phyloP scores from a whole-genome alignment of 2,329 filamentous ascomycete species.

The Scedosporium boydii region DNA sequence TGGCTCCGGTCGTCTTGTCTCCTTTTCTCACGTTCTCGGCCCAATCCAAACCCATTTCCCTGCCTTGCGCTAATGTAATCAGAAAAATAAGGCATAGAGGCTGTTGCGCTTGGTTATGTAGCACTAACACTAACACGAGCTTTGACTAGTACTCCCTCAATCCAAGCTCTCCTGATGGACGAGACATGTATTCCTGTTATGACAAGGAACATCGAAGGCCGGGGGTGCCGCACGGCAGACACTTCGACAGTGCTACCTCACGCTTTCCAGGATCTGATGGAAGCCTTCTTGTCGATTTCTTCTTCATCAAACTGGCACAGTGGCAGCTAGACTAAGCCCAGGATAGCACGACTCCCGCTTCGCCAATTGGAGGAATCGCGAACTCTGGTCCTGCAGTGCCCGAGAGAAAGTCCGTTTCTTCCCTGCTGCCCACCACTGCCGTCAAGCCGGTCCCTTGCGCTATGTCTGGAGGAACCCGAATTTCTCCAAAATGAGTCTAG shows the following conservation, averaged over 20 bases:
- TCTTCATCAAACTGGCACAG: neutral
- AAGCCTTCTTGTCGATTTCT: neutral
- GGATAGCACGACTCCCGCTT: neutral
- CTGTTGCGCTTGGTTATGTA: too few species aligned
- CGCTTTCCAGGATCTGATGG: neutral
- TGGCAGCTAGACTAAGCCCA: neutral
- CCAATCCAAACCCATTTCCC: neutral
- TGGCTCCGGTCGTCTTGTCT: neutral
- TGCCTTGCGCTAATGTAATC: neutral
- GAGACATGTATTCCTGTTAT: neutral
- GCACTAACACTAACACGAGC: too few species aligned
- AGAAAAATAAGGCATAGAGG: too few species aligned
- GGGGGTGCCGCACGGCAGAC: neutral
- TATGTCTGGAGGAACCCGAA: neutral
- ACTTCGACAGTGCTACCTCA: neutral
- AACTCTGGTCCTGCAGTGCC: neutral
- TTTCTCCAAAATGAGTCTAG: neutral
- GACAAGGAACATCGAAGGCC: neutral
- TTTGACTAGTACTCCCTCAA: too few species aligned
- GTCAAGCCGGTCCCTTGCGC: neutral
- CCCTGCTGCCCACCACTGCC: neutral
- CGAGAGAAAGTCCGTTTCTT: neutral
- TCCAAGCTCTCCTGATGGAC: too few species aligned
- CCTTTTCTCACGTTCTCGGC: neutral
- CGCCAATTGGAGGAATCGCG: constrained; percentile 1